These are phyloP conservation scores for Chlamydomonas sp. DNA, from an alignment of 139 green algal genomes.

Conservation along the genomic window DNA sequence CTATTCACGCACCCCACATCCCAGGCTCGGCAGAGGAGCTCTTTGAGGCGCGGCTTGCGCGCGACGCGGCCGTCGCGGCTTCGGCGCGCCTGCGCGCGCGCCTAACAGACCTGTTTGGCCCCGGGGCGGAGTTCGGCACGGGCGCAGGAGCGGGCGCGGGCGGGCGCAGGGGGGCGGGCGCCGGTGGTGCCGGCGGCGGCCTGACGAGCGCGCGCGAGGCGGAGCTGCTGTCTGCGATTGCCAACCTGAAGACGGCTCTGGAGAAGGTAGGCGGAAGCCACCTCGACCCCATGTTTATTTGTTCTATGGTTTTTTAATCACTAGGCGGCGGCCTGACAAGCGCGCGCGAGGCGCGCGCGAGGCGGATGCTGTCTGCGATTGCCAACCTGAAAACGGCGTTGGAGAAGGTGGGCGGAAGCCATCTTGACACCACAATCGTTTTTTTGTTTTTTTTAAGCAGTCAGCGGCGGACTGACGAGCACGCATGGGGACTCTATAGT, in stretches of 20 bases:
- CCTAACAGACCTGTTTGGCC: constrained; percentile 35
- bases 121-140: not conserved
- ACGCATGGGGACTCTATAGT: constrained; percentile 46
- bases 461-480: constrained; percentile 8
- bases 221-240: constrained; percentile 58
- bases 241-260: constrained; percentile 58
- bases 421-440: too few species aligned
- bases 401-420: too few species aligned
- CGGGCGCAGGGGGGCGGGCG: not conserved
- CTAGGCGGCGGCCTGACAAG: constrained; percentile 9
- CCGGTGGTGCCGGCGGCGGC: constrained; percentile 5
- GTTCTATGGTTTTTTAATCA: too few species aligned
- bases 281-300: too few species aligned
- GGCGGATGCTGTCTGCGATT: constrained; percentile 61
- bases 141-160: not conserved
- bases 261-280: too few species aligned
- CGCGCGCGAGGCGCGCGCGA: constrained; percentile 44
- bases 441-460: too few species aligned
- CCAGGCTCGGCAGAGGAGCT: constrained; percentile 22
- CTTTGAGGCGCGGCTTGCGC: constrained; percentile 43
- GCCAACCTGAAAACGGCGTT: constrained; percentile 58
- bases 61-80: constrained; percentile 44
- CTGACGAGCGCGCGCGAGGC: constrained; percentile 35
- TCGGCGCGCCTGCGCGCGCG: constrained; percentile 32
- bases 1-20: too few species aligned